These are phyloP conservation scores for Malassezia vespertilionis DNA, from an alignment of 1,284 basidiomycete species.

Conservation along the genomic window DNA sequence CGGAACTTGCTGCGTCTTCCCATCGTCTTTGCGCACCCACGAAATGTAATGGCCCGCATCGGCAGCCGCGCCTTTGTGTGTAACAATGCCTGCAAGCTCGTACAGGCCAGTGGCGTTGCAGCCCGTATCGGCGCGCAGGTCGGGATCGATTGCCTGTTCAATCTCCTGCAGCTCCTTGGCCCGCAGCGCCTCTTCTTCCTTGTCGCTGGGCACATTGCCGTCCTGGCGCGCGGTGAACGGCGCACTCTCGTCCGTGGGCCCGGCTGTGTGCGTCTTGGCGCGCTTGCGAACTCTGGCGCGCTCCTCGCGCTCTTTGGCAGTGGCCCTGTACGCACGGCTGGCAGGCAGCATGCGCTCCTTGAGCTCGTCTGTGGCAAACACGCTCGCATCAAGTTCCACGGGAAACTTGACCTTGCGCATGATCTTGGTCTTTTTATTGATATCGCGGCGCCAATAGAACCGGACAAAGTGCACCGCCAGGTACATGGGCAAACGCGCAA, in stretches of 20 bases:
- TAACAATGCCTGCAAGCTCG: slow-evolving; percentile 82
- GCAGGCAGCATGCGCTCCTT: slow-evolving; percentile 61
- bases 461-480: slow-evolving; percentile 84
- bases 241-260: slow-evolving; percentile 35
- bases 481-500: slow-evolving; percentile 70
- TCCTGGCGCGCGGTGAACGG: slow-evolving; percentile 55
- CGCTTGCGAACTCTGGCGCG: slow-evolving; percentile 69
- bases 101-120: slow-evolving; percentile 66
- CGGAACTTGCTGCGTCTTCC: slow-evolving; percentile 18
- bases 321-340: slow-evolving; percentile 61
- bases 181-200: slow-evolving; percentile 54
- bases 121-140: slow-evolving; percentile 61
- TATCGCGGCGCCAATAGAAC: slow-evolving; percentile 87
- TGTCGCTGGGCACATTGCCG: slow-evolving; percentile 53
- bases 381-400: slow-evolving; percentile 69
- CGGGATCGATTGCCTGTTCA: slow-evolving; percentile 55
- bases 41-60: slow-evolving; percentile 89
- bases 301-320: slow-evolving; percentile 74
- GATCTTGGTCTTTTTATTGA: slow-evolving; percentile 57
- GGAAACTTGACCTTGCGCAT: slow-evolving; percentile 87
- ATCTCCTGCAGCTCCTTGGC: slow-evolving; percentile 25
- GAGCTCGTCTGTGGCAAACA: slow-evolving; percentile 70
- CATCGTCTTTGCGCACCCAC: slow-evolving; percentile 53
- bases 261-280: slow-evolving; percentile 52
- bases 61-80: slow-evolving; percentile 89